These are phyloP conservation scores for Vachellia collinsii DNA, from an alignment of 306 rosid species.

Conservation along the genomic window DNA sequence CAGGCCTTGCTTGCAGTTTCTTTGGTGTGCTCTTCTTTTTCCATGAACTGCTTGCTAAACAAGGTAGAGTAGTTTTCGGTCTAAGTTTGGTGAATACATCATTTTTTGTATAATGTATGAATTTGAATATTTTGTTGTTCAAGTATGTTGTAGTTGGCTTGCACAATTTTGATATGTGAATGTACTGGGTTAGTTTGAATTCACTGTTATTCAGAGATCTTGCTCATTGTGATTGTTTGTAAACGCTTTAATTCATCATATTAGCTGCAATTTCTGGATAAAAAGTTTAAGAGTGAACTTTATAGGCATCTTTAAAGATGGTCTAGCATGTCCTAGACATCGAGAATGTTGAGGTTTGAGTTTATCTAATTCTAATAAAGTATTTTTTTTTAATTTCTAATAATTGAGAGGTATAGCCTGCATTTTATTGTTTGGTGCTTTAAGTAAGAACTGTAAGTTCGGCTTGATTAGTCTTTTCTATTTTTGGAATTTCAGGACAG, in stretches of 20 bases:
- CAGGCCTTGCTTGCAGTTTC: slow-evolving; percentile 88
- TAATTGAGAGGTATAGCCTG: slow-evolving; percentile 8
- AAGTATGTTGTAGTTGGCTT: slow-evolving; percentile 5
- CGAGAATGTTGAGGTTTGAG: not conserved
- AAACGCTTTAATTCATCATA: not conserved
- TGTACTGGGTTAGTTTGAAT: slow-evolving; percentile 8
- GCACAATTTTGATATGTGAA: slow-evolving; percentile 3
- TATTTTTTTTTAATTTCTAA: slow-evolving; percentile 2
- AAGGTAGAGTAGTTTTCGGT: slow-evolving; percentile 59
- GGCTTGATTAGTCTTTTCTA: slow-evolving; percentile 26
- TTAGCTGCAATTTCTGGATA: not conserved
- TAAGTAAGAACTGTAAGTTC: slow-evolving; percentile 8
- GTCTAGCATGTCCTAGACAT: not conserved
- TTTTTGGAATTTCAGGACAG: slow-evolving; percentile 55
- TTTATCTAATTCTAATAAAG: not conserved
- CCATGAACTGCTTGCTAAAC: slow-evolving; percentile 55
- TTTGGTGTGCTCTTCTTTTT: slow-evolving; percentile 76
- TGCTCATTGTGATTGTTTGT: not conserved
- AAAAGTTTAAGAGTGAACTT: slow-evolving; percentile 3
- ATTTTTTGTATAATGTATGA: slow-evolving; percentile 7
- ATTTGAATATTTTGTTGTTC: not conserved
- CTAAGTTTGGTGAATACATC: slow-evolving; percentile 29
- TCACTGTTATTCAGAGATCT: not conserved
- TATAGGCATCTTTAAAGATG: slow-evolving; percentile 1
- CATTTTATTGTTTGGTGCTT: slow-evolving; percentile 13